Evolutionary conservation across 331 rosid genomes (phyloP), one percentile per base, ranked within the genome.

Genomic region (Saraca asoca): DNA sequence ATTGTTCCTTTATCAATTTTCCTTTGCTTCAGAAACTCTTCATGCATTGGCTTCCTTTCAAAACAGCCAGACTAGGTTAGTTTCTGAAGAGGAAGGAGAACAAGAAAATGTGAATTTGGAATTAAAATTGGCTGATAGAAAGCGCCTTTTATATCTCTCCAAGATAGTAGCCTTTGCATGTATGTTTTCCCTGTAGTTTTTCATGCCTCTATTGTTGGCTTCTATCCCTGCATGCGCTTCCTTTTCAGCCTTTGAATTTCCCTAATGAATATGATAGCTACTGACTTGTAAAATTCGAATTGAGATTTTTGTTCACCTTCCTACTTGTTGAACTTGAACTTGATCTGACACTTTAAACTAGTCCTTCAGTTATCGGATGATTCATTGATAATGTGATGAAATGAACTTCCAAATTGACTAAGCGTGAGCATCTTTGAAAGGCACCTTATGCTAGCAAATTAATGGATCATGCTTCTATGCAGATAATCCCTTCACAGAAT

Each of bases 151-250:
- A 66, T 82, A 85, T 79, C 96, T 93, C 78, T 90, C 98, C n/a
- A 93, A 86, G 78, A 82, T 93, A 64, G 91, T 95, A 78, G 91
- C 96, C 67, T 74, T 77, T 63, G 98, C 98, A 84, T 96, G 98
- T 90, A 70, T 33, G 16, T 33, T 58, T 9, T 0, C 45, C 5
- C 29, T 19, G 42, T 65, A 11, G 15, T 43, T 69, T 64, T 69
- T 54, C 52, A 37, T 54, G 53, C 29, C 19, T 39, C 38, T 42
- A 66, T 35, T 56, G 68, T 51, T 67, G 24, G 31, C 14, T 49
- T 50, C 42, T 60, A 29, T 5, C 55, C 20, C 31, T 67, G 38
- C 39, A 52, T 43, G 2, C 19, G 48, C 16, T 69, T 57, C 51
- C 14, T 19, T 12, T 57, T 53, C 49, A 16, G 9, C 45, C 17